phyloP scores from a whole-genome alignment of 2,329 filamentous ascomycete species.

The Pseudogymnoascus sp. region DNA sequence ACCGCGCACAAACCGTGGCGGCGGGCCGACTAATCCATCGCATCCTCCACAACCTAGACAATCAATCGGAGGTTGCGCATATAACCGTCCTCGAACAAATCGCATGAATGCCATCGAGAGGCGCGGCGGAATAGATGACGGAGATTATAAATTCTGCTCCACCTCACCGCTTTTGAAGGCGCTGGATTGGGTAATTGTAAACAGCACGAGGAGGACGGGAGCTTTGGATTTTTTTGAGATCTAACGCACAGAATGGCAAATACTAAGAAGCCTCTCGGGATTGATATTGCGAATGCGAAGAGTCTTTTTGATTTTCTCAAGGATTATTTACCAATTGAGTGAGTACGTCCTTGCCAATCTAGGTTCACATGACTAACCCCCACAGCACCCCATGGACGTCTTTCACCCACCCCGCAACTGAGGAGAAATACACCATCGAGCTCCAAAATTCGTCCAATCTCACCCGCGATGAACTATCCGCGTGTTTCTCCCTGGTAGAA shows the following conservation, averaged over 20 bases:
- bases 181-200: background rate
- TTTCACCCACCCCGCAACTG: constrained; percentile 49
- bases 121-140: background rate
- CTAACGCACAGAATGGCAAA: background rate
- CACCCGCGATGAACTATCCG: constrained; percentile 39
- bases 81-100: background rate
- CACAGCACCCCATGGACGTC: constrained; percentile 19
- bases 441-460: constrained; percentile 40
- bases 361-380: background rate
- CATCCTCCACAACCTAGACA: background rate
- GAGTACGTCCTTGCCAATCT: constrained; percentile 20
- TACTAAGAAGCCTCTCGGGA: constrained; percentile 18
- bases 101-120: background rate
- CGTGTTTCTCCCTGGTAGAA: constrained; percentile 51
- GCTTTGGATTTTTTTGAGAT: background rate
- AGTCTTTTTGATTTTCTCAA: constrained; percentile 43
- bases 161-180: background rate
- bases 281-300: constrained; percentile 45
- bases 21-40: background rate
- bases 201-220: background rate
- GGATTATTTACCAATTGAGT: constrained; percentile 45
- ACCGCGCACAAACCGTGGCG: background rate
- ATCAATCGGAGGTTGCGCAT: background rate
- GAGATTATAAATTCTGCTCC: background rate
- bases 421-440: constrained; percentile 37